A percentile compares a stretch with the other conserved stretches of the same genome.
phyloP scores from a whole-genome alignment of 495 filamentous ascomycete species.

The Jackrogersella multiformis region DNA sequence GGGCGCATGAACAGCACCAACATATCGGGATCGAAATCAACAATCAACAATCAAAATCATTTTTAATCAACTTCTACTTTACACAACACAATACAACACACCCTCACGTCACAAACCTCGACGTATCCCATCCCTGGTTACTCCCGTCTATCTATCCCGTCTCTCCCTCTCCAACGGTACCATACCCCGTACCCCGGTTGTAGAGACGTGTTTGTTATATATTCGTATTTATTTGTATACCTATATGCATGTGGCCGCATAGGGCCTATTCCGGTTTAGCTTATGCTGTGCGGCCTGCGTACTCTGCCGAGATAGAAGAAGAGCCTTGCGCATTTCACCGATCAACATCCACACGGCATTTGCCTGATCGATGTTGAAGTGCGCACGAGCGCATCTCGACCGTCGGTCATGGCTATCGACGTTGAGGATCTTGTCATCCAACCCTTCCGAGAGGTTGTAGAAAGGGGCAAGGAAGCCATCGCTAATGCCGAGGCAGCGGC shows the following conservation, averaged over 20 bases:
- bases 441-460: slow-evolving; percentile 50
- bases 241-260: slow-evolving; percentile 22
- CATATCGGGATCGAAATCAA: slow-evolving; percentile 12
- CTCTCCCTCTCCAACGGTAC: too few relatives aligned
- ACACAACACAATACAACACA: slow-evolving; percentile 11
- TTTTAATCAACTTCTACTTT: slow-evolving; percentile 22
- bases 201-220: slow-evolving; percentile 10
- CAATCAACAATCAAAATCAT: too few relatives aligned
- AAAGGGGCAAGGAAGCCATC: slow-evolving; percentile 46
- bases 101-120: background rate
- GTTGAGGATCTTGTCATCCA: slow-evolving; percentile 51
- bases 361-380: slow-evolving; percentile 28
- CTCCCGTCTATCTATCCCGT: slow-evolving; percentile 1
- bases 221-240: too few relatives aligned
- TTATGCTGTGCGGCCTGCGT: slow-evolving; percentile 11
- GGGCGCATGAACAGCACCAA: slow-evolving; percentile 15
- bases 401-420: slow-evolving; percentile 47
- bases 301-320: slow-evolving; percentile 3
- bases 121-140: background rate
- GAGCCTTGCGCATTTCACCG: slow-evolving; percentile 5
- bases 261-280: slow-evolving; percentile 26
- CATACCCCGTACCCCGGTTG: slow-evolving; percentile 16
- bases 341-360: slow-evolving; percentile 1
- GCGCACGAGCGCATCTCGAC: slow-evolving; percentile 19
- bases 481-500: slow-evolving; percentile 43